Percentiles rank a stretch among this genome's conserved stretches.
These are phyloP conservation scores for Geranium incanum DNA, from an alignment of 441 rosid genomes.

Conservation along the genomic window DNA sequence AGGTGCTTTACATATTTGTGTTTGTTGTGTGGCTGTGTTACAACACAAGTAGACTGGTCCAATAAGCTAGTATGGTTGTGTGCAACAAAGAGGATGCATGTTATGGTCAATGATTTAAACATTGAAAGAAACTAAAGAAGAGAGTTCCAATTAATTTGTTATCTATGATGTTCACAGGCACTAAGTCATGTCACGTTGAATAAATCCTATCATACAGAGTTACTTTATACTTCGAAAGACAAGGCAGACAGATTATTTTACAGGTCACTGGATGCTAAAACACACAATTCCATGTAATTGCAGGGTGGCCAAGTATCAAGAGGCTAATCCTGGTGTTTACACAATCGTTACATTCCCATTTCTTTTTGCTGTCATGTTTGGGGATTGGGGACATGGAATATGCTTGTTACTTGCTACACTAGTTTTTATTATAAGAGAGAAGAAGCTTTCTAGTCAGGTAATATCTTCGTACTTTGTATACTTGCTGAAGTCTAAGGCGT, in stretches of 20 bases:
- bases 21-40: constrained; percentile 2
- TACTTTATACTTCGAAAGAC: background rate
- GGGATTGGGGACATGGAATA: constrained; percentile 99
- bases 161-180: background rate
- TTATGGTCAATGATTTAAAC: background rate
- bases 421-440: constrained; percentile 56
- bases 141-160: background rate
- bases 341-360: constrained; percentile 87
- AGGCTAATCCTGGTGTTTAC: constrained; percentile 87
- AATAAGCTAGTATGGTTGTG: background rate
- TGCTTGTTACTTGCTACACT: constrained; percentile 72
- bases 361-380: constrained; percentile 98
- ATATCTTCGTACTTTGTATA: constrained; percentile 11
- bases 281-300: constrained; percentile 19
- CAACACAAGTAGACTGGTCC: background rate
- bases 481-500: background rate
- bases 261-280: background rate
- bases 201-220: background rate
- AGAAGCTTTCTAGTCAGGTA: constrained; percentile 86
- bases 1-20: background rate
- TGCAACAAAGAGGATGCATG: background rate
- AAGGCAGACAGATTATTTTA: background rate
- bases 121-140: background rate
- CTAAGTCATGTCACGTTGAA: background rate
- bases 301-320: constrained; percentile 95